Base-by-base conservation (phyloP, 345 rosid species). In the Odontarrhena argentea region DNA sequence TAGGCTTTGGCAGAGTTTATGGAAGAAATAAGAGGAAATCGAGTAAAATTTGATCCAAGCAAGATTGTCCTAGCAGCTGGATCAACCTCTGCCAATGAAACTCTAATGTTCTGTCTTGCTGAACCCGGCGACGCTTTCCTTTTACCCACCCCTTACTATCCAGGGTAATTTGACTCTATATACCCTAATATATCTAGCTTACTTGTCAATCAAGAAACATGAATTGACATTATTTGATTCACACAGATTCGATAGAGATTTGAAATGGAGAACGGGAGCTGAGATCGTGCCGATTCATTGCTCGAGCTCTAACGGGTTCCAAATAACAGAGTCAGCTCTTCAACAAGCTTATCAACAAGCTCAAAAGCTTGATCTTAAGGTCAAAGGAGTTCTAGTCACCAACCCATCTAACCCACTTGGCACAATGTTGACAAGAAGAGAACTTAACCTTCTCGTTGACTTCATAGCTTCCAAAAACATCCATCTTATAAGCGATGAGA, bases 371-470 rank as follows among this genome's bases (percentile, higher is more conserved):
- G 80, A 82, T 65, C 70, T 84, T 25, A 84, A 58, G 22, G 89
- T 87, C 54, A 85, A 87, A 65, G 95, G 95, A 1, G 80, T 87
- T 18, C 71, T 87, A 45, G 85, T 85, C 26, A 87, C 95, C n/a
- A 87, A 87, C 80, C 95, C 95, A 0, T 87, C 91, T 2, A 87
- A 87, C 60, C 95, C 95, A 6, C 66, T 87, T 47, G 95, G 95
- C 41, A 87, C 87, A 1, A 73, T 86, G 46, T 77, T 80, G 76
- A 77, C 63, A 36, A 76, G 80, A 62, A 43, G 44, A 13, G 95
- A 87, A 68, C 36, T 85, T 37, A 80, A 76, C 68, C 89, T 84
- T 74, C 87, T 87, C 41, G 54, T 87, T 9, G 77, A 57, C 73
- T 87, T 87, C 76, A 76, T 85, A 30, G 13, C 85, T 2, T 76